These are phyloP conservation scores for Porphyridium purpureum DNA, from an alignment of 23 red algal genomes.

Conservation along the genomic window DNA sequence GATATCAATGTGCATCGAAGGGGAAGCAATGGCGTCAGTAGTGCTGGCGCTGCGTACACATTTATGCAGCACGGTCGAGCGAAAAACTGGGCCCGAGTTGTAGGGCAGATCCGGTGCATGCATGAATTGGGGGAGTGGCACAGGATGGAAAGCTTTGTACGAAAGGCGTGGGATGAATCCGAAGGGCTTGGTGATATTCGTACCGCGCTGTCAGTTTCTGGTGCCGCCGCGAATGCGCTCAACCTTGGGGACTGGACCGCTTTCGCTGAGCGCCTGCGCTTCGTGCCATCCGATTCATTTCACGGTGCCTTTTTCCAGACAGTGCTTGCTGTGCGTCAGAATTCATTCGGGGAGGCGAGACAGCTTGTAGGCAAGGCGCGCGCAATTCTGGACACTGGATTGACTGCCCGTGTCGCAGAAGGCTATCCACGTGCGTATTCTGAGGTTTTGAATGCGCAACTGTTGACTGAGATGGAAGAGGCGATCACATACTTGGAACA, in stretches of 20 bases:
- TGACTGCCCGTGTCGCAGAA: constrained; percentile 73
- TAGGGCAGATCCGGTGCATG: constrained; percentile 60
- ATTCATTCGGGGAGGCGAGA: constrained; percentile 38
- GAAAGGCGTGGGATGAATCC: constrained; percentile 20
- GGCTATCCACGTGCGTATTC: constrained; percentile 92
- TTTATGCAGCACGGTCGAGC: no score
- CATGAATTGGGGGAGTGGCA: constrained; percentile 79
- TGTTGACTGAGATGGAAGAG: constrained; percentile 83
- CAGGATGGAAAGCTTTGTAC: constrained; percentile 43
- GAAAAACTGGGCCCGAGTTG: constrained; percentile 19
- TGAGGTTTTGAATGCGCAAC: constrained; percentile 60
- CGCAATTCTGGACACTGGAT: constrained; percentile 43
- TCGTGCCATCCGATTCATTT: constrained; percentile 14
- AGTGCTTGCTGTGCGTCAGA: constrained; percentile 33
- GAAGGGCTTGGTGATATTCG: constrained; percentile 4
- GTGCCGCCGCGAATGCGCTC: constrained; percentile 55
- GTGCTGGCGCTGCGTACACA: no score
- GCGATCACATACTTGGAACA: constrained; percentile 30
- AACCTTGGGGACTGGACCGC: constrained; percentile 70
- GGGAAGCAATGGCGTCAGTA: no score
- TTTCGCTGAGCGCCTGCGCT: constrained; percentile 69
- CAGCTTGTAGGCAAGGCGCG: constrained; percentile 23
- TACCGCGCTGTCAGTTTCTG: constrained; percentile 20
- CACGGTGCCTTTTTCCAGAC: constrained; percentile 55
- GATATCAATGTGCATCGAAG: no score